Conservation (phyloP, 2,329 filamentous ascomycete species). For the Botrytis deweyae region DNA sequence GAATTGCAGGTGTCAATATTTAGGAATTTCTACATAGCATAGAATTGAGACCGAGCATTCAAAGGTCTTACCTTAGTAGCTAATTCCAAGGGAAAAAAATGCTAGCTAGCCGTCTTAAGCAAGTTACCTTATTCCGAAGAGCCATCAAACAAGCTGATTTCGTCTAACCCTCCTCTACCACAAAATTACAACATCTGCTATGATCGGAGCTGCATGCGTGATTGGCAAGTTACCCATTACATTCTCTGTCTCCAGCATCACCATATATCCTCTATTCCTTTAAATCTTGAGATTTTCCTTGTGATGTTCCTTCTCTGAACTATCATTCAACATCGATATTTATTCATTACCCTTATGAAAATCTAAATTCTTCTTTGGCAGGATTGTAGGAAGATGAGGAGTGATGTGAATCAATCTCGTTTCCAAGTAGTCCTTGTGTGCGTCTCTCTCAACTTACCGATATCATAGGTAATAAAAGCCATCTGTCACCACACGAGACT, state of each 20-base stretch:
- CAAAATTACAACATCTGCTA: background rate
- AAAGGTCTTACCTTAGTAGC: no score
- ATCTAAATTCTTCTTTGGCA: background rate
- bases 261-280: background rate
- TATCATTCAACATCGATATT: no score
- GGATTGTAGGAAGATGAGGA: background rate
- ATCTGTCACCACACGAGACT: background rate
- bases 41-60: no score
- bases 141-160: background rate
- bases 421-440: background rate
- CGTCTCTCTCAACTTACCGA: fast-evolving
- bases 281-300: background rate
- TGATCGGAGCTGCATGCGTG: background rate
- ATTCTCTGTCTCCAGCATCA: background rate
- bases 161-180: background rate
- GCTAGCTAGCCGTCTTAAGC: background rate
- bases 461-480: background rate
- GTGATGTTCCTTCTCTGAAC: no score
- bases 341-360: background rate
- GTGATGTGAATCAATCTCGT: background rate
- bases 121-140: background rate
- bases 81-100: no score
- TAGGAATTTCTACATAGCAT: no score
- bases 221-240: fast-evolving
- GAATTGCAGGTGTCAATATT: background rate